A percentile compares a stretch with the other conserved stretches of the same genome.
phyloP scores from a whole-genome alignment of 2,329 filamentous ascomycete genomes.

The Amauroascus niger region DNA sequence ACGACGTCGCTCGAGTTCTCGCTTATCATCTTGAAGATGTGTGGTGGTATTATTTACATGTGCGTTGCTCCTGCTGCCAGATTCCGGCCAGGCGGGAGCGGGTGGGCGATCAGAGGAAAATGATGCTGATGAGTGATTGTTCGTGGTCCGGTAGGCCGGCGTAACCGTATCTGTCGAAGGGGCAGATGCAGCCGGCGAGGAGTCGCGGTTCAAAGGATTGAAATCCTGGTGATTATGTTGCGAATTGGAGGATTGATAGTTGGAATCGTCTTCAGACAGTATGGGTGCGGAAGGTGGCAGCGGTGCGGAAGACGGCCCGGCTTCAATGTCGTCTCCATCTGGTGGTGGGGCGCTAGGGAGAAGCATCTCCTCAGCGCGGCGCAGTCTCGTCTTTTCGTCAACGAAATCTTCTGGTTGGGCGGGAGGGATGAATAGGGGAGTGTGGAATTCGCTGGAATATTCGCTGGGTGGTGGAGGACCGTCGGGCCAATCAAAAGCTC shows the following conservation, averaged over 20 bases:
- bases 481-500: not conserved
- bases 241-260: slow-evolving; percentile 31
- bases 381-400: slow-evolving; percentile 72
- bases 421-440: slow-evolving; percentile 22
- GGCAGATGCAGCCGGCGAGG: slow-evolving; percentile 19
- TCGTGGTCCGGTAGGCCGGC: slow-evolving; percentile 10
- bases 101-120: slow-evolving; percentile 7
- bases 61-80: not conserved
- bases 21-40: slow-evolving; percentile 56
- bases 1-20: slow-evolving; percentile 60
- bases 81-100: slow-evolving; percentile 5
- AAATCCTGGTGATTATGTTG: slow-evolving; percentile 22
- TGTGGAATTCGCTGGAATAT: not conserved
- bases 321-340: slow-evolving; percentile 30
- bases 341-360: slow-evolving; percentile 69
- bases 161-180: slow-evolving; percentile 25
- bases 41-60: not conserved
- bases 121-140: not conserved
- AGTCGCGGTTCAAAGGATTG: slow-evolving; percentile 14
- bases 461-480: not conserved
- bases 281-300: slow-evolving; percentile 38
- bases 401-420: slow-evolving; percentile 52
- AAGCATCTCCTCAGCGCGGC: slow-evolving; percentile 65
- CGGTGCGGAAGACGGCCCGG: slow-evolving; percentile 29
- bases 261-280: slow-evolving; percentile 40